phyloP scores from a whole-genome alignment of 208 protist species.

The Leishmania aethiopica region DNA sequence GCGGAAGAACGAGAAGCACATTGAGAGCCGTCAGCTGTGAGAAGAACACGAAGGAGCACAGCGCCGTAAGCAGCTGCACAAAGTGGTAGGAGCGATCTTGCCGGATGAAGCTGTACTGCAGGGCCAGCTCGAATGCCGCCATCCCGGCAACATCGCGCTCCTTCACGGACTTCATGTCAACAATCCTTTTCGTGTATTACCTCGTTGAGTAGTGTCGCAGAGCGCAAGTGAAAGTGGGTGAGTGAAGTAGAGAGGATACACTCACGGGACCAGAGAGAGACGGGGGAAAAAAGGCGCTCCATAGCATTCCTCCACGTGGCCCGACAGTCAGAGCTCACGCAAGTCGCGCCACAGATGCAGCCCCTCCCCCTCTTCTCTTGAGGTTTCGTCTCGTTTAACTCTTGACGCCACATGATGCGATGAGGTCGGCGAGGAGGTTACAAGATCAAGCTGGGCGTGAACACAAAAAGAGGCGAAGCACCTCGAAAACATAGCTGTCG shows the following conservation, averaged over 20 bases:
- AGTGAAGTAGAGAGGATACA: background rate
- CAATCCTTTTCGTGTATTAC: background rate
- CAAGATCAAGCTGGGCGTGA: background rate
- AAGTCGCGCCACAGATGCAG: background rate
- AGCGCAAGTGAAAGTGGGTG: background rate
- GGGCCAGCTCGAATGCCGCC: slow-evolving; percentile 82
- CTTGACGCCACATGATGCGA: background rate
- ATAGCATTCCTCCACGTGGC: background rate
- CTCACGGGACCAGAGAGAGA: background rate
- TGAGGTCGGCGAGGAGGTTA: background rate
- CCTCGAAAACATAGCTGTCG: background rate
- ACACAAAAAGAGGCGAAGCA: background rate
- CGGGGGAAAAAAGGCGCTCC: background rate
- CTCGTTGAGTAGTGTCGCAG: background rate
- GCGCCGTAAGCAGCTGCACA: slow-evolving; percentile 68
- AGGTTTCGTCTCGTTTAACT: background rate
- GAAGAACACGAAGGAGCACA: slow-evolving; percentile 72
- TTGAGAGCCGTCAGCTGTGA: slow-evolving; percentile 33
- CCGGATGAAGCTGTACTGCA: slow-evolving; percentile 78
- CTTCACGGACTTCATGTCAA: slow-evolving; percentile 44
- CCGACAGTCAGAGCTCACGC: background rate
- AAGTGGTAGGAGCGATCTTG: slow-evolving; percentile 89
- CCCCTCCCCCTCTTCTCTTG: background rate
- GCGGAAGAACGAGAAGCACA: slow-evolving; percentile 44
- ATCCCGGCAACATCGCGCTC: slow-evolving; percentile 79